A percentile compares a stretch with the other conserved stretches of the same genome.
These are phyloP conservation scores for Podospora conica DNA, from an alignment of 495 filamentous ascomycete species.

Conservation along the genomic window DNA sequence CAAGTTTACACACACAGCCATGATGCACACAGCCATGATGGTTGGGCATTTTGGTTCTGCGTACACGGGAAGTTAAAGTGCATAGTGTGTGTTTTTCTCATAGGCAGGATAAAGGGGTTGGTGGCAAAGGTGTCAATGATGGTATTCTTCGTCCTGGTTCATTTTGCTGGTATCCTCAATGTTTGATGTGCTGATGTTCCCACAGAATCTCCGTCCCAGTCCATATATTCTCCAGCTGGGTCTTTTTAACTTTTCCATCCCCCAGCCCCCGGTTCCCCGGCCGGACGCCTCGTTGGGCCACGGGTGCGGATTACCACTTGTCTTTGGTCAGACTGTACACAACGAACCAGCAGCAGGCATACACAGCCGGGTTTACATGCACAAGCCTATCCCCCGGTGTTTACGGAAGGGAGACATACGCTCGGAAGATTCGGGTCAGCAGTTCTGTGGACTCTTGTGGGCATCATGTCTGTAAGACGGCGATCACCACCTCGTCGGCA, in stretches of 20 bases:
- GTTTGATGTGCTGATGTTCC: not conserved
- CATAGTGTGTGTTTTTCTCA: no score
- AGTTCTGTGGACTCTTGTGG: no score
- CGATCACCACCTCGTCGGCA: not conserved
- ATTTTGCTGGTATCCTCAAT: not conserved
- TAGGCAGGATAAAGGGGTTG: no score
- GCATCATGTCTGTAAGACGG: no score
- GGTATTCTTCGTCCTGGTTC: not conserved
- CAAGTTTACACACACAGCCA: no score
- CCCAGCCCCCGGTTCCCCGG: no score
- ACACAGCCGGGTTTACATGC: not conserved
- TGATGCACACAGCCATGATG: no score
- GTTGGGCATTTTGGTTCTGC: no score
- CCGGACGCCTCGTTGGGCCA: not conserved
- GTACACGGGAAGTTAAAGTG: no score
- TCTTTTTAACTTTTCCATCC: no score
- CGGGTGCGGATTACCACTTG: not conserved
- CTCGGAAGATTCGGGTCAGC: not conserved
- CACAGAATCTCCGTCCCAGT: not conserved
- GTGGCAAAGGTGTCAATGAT: not conserved
- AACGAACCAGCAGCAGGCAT: not conserved
- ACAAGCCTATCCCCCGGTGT: no score
- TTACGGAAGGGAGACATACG: no score
- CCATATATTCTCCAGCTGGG: not conserved
- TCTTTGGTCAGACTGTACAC: not conserved